Percentiles rank a stretch among this genome's conserved stretches.
Evolutionary conservation across 768 basidiomycete genomes (phyloP).

Genomic region (Neoboletus magnificus): DNA sequence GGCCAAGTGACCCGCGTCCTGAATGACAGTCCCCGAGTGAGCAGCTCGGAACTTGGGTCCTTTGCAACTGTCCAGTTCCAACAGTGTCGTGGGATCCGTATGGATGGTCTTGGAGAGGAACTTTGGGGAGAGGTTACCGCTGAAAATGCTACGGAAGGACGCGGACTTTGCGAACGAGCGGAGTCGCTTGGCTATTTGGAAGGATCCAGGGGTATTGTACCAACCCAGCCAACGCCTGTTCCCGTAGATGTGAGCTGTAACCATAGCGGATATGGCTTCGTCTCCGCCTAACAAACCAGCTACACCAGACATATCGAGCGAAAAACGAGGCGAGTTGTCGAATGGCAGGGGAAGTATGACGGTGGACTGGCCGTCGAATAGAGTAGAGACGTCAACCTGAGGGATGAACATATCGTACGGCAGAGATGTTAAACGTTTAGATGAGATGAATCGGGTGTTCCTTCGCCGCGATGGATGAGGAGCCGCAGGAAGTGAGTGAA

Average conservation of each 20-base stretch:
- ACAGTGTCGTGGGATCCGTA: constrained; percentile 17
- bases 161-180: constrained; percentile 13
- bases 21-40: constrained; percentile 51
- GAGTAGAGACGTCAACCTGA: background rate
- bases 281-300: constrained; percentile 31
- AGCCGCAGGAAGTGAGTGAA: too few relatives aligned
- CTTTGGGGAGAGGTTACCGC: background rate
- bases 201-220: constrained; percentile 35
- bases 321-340: constrained; percentile 5
- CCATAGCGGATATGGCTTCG: constrained; percentile 30
- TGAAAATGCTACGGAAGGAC: background rate
- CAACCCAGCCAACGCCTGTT: constrained; percentile 30
- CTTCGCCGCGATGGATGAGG: too few relatives aligned
- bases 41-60: constrained; percentile 74
- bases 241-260: constrained; percentile 27
- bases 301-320: constrained; percentile 23
- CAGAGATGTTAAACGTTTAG: too few relatives aligned
- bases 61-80: constrained; percentile 12
- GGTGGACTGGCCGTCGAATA: background rate
- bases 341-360: background rate
- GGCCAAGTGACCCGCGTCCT: constrained; percentile 52
- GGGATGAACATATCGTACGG: constrained; percentile 2
- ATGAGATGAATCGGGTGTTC: too few relatives aligned
- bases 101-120: constrained; percentile 12
- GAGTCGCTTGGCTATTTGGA: constrained; percentile 24